Evolutionary conservation across 352 stramenopile species (phyloP), one percentile per base, ranked within the genome.

Genomic region (Globisporangium orthogonon): DNA sequence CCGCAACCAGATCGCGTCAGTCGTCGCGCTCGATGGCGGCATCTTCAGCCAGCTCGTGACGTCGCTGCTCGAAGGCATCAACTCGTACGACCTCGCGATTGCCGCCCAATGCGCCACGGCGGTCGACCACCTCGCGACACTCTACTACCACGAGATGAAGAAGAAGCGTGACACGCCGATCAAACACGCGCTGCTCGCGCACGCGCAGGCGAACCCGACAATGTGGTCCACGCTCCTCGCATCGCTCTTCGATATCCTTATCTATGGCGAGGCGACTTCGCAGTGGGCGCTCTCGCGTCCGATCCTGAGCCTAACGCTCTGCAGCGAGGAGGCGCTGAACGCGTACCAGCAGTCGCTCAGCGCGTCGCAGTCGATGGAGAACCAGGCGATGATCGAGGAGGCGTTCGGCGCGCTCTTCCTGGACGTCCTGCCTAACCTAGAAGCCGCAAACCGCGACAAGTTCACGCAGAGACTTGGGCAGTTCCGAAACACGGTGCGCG

Each of bases 221-320:
- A 88, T 99, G 65, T 98, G 85, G 83, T 87, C 83, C 40, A 79
- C 75, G 29, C 55, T 95, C 15, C 28, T 94, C 58, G 76, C 85
- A 17, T 97, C 96, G 37, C 75, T 99, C 33, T 98, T 99, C 71
- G 98, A 98, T 58, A 89, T 98, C 50, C 69, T 99, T 29, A 81
- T 99, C 18, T 99, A 99, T 67, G 96, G 95, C 31, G 89, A 97
- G 50, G 91, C 95, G 40, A 95, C 95, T 52, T 98, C 98, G 59
- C 96, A 99, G 67, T 99, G 97, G 96, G 94, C 96, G 37, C 78
- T 99, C 9, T 98, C 97, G 50, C 78, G 96, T 50, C 97, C 97
- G 15, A 98, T 99, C 73, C 68, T 99, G 45, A 98, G 91, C 72
- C 76, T 99, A 35, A 98, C 98, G 67, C 71, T 99, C 14, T 97